Conservation (phyloP, 2,329 filamentous ascomycete genomes). For the Alternaria arborescens region DNA sequence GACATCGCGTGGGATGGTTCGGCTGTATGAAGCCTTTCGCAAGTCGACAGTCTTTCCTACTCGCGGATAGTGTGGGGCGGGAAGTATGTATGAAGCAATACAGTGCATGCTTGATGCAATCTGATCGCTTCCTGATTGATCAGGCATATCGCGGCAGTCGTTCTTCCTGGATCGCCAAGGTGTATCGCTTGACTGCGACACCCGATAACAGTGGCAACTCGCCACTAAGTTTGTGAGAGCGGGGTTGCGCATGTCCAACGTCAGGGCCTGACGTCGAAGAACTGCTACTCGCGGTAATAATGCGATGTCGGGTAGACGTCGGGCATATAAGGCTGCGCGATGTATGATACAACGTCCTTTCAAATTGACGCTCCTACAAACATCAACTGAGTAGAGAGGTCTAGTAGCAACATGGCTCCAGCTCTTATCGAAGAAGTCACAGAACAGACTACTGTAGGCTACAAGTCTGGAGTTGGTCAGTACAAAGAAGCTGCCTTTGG, state of each 20-base stretch:
- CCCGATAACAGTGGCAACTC: slow-evolving; percentile 31
- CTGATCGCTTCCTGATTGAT: slow-evolving; percentile 29
- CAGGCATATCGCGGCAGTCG: slow-evolving; percentile 20
- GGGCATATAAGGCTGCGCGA: slow-evolving; percentile 21
- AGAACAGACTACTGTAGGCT: slow-evolving; percentile 34
- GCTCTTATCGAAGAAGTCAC: slow-evolving; percentile 51
- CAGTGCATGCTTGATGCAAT: slow-evolving; percentile 43
- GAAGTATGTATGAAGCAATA: slow-evolving; percentile 39
- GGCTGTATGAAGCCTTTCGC: slow-evolving; percentile 15
- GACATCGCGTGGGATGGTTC: slow-evolving; percentile 8
- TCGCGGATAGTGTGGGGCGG: slow-evolving; percentile 19
- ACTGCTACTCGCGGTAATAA: slow-evolving; percentile 9
- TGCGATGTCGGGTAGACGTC: neutral
- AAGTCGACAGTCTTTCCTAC: neutral
- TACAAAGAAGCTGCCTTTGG: slow-evolving; percentile 56
- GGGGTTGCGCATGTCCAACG: slow-evolving; percentile 15
- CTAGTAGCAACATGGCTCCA: slow-evolving; percentile 51
- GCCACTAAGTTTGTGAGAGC: slow-evolving; percentile 37
- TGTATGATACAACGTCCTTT: neutral
- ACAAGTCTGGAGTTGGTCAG: slow-evolving; percentile 46
- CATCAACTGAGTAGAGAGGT: neutral
- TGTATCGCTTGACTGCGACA: slow-evolving; percentile 8
- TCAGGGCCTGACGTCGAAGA: neutral
- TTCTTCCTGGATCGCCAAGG: slow-evolving; percentile 9
- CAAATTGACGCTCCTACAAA: neutral